Conservation (phyloP, 129 eudicot species). For the Logfia minima region DNA sequence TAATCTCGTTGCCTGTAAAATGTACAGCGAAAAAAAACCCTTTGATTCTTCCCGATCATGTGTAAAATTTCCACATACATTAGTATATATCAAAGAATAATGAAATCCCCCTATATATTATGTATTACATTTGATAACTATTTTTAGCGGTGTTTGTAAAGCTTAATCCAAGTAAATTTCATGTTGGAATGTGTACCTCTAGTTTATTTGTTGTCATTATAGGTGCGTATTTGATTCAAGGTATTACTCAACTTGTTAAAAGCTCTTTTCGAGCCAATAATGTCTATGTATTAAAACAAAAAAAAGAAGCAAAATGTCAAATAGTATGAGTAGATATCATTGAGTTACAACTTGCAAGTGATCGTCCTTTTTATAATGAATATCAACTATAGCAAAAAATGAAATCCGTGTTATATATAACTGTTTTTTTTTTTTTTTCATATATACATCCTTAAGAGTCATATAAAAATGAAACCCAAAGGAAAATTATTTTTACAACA, state of each 20-base stretch:
- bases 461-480: conserved; percentile 15
- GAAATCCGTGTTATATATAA: conserved; percentile 22
- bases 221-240: not conserved
- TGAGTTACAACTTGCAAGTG: not conserved
- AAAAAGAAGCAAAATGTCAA: not conserved
- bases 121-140: not conserved
- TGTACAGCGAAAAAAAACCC: not conserved
- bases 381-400: not conserved
- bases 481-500: conserved; percentile 34
- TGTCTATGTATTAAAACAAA: not conserved
- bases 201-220: too few relatives aligned
- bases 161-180: too few relatives aligned
- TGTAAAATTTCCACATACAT: not conserved
- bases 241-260: not conserved
- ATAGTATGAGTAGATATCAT: not conserved
- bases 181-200: too few relatives aligned
- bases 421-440: conserved; percentile 18
- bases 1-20: not conserved
- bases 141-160: not conserved
- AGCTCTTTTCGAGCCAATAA: not conserved
- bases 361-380: not conserved
- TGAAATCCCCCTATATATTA: not conserved
- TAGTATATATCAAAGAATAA: not conserved
- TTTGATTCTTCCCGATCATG: not conserved
- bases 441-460: conserved; percentile 36